A percentile compares a stretch with the other conserved stretches of the same genome.
Evolutionary conservation across 805 yeast species (phyloP).

Genomic region (Scheffersomyces coipomensis): DNA sequence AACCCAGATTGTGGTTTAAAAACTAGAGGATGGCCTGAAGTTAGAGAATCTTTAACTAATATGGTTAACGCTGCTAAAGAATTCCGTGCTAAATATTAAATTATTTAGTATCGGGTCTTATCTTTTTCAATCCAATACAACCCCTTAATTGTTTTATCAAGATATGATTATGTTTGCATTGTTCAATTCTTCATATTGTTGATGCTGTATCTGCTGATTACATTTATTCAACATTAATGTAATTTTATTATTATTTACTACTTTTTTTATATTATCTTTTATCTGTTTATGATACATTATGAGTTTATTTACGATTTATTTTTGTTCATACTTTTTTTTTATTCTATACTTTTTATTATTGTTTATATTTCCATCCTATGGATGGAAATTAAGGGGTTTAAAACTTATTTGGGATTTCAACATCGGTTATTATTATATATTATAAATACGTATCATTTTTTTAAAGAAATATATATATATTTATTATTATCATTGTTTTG

Average conservation of each 20-base stretch:
- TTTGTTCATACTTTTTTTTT: constrained; percentile 8
- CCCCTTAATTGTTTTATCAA: not conserved
- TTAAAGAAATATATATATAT: too few relatives aligned
- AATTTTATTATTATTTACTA: constrained; percentile 21
- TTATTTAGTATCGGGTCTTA: not conserved
- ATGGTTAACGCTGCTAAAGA: constrained; percentile 99
- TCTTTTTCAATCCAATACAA: constrained; percentile 6
- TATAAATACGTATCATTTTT: not conserved
- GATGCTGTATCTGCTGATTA: constrained; percentile 35
- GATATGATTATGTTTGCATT: constrained; percentile 23
- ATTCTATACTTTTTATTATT: constrained; percentile 7
- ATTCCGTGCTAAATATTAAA: constrained; percentile 54
- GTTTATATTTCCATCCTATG: constrained; percentile 4
- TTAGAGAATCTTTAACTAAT: constrained; percentile 89
- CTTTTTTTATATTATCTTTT: constrained; percentile 15
- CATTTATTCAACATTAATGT: constrained; percentile 53
- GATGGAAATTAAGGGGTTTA: constrained; percentile 28
- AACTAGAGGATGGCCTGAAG: constrained; percentile 99
- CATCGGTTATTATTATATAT: constrained; percentile 36
- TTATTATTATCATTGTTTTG: too few relatives aligned
- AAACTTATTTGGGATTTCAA: constrained; percentile 44
- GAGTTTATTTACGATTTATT: constrained; percentile 10
- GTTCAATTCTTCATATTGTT: constrained; percentile 40
- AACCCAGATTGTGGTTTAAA: constrained; percentile 99
- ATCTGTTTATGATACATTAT: too few relatives aligned